These are phyloP conservation scores for Truncatella angustata DNA, from an alignment of 2,329 filamentous ascomycete genomes.

Conservation along the genomic window DNA sequence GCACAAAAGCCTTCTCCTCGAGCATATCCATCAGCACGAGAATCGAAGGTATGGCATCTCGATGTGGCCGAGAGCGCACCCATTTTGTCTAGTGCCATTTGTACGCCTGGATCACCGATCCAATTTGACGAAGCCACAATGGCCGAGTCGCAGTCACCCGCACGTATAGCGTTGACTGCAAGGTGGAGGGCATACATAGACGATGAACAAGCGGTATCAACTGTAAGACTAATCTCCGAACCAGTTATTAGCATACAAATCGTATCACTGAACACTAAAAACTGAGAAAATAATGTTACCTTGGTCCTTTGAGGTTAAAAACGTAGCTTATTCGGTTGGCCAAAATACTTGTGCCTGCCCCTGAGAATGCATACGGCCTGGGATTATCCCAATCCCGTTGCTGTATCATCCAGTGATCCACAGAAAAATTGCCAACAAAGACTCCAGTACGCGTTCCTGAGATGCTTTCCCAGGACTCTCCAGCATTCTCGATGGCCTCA, in stretches of 20 bases:
- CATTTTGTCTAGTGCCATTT: constrained; percentile 16
- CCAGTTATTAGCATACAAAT: too few relatives aligned
- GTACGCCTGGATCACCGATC: constrained; percentile 19
- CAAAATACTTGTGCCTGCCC: constrained; percentile 21
- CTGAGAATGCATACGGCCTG: constrained; percentile 14
- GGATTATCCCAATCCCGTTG: neutral
- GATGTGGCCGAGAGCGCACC: constrained; percentile 34
- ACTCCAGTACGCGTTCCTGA: too few relatives aligned
- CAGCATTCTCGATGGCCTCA: neutral
- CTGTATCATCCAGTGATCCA: neutral
- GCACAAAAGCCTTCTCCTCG: constrained; percentile 47
- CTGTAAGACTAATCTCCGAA: too few relatives aligned
- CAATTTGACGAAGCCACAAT: constrained; percentile 24
- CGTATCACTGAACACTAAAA: too few relatives aligned
- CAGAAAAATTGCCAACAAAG: too few relatives aligned
- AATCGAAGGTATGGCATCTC: constrained; percentile 8
- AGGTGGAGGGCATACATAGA: constrained; percentile 24
- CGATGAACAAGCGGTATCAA: constrained; percentile 33
- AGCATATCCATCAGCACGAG: constrained; percentile 18
- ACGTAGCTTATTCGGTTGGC: constrained; percentile 35
- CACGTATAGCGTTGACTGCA: constrained; percentile 11
- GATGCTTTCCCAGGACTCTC: neutral
- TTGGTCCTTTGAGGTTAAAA: constrained; percentile 29
- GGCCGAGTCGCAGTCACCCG: constrained; percentile 14
- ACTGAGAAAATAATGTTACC: too few relatives aligned